phyloP scores from a whole-genome alignment of 345 rosid genomes.

The Xanthoceras sorbifolium region DNA sequence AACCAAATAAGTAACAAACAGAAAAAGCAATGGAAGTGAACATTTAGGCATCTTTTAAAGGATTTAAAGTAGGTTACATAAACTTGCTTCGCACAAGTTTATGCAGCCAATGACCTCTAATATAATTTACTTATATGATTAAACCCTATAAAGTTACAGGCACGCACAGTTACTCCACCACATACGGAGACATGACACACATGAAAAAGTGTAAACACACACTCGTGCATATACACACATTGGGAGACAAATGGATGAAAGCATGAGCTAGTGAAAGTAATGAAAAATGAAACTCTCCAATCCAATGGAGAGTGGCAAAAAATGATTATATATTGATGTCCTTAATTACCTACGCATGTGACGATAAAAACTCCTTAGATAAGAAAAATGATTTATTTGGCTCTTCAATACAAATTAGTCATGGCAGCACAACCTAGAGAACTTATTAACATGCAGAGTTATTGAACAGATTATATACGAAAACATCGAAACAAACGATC shows the following conservation, averaged over 20 bases:
- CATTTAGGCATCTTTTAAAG: no score
- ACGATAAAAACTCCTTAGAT: neutral
- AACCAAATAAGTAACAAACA: no score
- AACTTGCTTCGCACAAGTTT: no score
- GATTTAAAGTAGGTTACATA: no score
- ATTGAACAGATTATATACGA: neutral
- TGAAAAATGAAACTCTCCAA: neutral
- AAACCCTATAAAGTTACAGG: neutral
- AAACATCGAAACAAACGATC: no score
- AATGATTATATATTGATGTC: neutral
- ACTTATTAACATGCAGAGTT: neutral
- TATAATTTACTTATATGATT: neutral
- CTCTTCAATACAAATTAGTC: neutral
- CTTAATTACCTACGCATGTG: neutral
- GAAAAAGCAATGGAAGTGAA: no score
- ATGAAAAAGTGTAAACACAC: neutral
- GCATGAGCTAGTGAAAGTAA: neutral
- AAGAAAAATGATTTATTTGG: neutral
- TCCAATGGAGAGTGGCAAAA: neutral
- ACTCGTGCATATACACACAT: neutral
- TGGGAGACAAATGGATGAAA: neutral
- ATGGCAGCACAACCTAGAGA: neutral
- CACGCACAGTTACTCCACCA: neutral
- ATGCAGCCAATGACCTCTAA: no score
- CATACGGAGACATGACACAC: neutral